Conservation (phyloP, 441 rosid species). For the Breynia disticha region DNA sequence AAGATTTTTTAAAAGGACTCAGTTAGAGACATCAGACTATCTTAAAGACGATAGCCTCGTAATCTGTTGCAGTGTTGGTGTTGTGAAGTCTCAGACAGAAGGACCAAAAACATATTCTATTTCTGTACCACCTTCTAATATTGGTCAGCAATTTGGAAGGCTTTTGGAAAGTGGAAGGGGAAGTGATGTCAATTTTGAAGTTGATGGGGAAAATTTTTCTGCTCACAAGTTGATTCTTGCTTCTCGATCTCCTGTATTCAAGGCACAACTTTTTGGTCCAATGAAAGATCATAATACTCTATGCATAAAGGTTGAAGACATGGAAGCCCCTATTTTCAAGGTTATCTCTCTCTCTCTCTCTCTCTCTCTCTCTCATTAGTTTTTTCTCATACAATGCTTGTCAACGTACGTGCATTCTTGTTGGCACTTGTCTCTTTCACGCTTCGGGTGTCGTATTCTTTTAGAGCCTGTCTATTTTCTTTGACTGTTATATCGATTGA, state of each 20-base stretch:
- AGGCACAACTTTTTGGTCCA: constrained; percentile 97
- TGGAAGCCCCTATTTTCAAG: constrained; percentile 84
- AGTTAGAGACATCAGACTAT: constrained; percentile 75
- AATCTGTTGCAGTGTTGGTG: constrained; percentile 83
- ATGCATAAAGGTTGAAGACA: constrained; percentile 67
- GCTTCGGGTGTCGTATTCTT: too few relatives aligned
- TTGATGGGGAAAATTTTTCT: constrained; percentile 63
- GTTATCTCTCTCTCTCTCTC: constrained; percentile 23
- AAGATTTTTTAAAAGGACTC: constrained; percentile 71
- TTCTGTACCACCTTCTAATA: constrained; percentile 57
- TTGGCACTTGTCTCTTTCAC: too few relatives aligned
- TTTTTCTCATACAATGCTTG: too few relatives aligned
- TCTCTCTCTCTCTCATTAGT: constrained; percentile 1
- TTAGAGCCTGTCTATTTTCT: too few relatives aligned
- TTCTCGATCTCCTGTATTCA: constrained; percentile 91
- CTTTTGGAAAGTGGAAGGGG: constrained; percentile 70
- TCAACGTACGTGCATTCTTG: too few relatives aligned
- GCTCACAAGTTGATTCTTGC: constrained; percentile 94
- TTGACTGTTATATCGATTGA: too few relatives aligned
- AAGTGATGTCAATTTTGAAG: constrained; percentile 68
- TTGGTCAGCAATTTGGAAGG: constrained; percentile 69
- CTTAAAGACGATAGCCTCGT: constrained; percentile 71
- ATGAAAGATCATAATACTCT: constrained; percentile 71
- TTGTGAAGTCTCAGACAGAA: constrained; percentile 82
- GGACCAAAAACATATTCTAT: constrained; percentile 77